Percentiles rank a stretch among this genome's conserved stretches.
Evolutionary conservation across 2,329 filamentous ascomycete genomes (phyloP).

Genomic region (Cercospora zeina): DNA sequence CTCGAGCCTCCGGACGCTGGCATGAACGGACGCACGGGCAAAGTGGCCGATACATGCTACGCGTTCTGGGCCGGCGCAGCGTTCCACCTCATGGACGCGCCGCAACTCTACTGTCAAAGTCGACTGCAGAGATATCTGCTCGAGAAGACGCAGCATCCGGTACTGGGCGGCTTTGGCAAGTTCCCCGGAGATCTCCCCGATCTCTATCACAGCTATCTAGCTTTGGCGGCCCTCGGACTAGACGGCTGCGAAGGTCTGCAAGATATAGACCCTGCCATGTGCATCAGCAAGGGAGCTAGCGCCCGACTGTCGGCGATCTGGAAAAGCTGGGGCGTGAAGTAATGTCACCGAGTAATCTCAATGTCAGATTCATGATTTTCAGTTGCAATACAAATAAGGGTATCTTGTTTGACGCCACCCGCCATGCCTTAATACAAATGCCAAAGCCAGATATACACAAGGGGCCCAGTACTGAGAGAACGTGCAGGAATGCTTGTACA

Average conservation of each 20-base stretch:
- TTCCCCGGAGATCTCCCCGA: slow-evolving; percentile 55
- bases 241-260: slow-evolving; percentile 65
- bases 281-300: slow-evolving; percentile 63
- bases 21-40: slow-evolving; percentile 89
- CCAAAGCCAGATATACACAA: neutral
- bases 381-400: slow-evolving; percentile 8
- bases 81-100: slow-evolving; percentile 34
- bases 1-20: slow-evolving; percentile 52
- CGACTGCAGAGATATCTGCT: slow-evolving; percentile 69
- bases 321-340: slow-evolving; percentile 25
- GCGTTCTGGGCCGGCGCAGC: slow-evolving; percentile 85
- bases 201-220: slow-evolving; percentile 86
- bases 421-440: slow-evolving; percentile 21
- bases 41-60: slow-evolving; percentile 92
- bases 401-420: slow-evolving; percentile 24
- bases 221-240: slow-evolving; percentile 74
- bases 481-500: neutral
- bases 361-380: neutral
- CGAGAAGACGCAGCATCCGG: slow-evolving; percentile 79
- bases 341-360: too few species aligned
- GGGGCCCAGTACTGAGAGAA: neutral
- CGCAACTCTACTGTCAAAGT: slow-evolving; percentile 25
- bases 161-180: slow-evolving; percentile 55
- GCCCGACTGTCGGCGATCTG: slow-evolving; percentile 32
- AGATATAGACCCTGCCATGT: slow-evolving; percentile 71